These are phyloP conservation scores for Knoxia roxburghii DNA, from an alignment of 257 asterid species.

Conservation along the genomic window DNA sequence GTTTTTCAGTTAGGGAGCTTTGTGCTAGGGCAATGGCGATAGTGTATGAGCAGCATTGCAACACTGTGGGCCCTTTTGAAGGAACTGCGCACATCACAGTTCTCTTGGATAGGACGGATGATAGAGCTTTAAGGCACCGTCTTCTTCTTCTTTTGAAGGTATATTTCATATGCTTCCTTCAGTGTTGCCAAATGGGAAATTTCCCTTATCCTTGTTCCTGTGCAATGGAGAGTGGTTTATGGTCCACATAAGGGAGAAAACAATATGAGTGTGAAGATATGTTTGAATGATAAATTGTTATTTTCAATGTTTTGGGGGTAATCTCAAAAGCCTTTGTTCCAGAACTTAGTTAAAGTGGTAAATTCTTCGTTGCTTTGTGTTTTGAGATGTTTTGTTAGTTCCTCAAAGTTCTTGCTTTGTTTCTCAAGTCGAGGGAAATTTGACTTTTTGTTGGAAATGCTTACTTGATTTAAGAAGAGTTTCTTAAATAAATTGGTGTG, in stretches of 20 bases:
- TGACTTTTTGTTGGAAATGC: neutral
- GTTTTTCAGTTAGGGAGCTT: conserved; percentile 96
- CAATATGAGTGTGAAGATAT: no score
- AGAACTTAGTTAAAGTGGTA: no score
- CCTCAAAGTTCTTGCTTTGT: neutral
- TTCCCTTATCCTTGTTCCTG: neutral
- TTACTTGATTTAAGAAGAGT: neutral
- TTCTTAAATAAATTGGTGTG: neutral
- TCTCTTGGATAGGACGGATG: conserved; percentile 94
- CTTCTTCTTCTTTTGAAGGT: conserved; percentile 97
- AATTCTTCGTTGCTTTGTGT: neutral
- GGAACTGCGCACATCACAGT: conserved; percentile 97
- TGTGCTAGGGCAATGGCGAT: conserved; percentile 99
- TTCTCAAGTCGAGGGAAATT: neutral
- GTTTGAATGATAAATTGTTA: neutral
- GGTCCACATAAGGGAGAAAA: neutral
- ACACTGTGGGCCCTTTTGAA: conserved; percentile 79
- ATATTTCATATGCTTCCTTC: conserved; percentile 10
- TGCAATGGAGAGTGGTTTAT: neutral
- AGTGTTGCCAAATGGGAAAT: neutral
- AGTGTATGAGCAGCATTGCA: conserved; percentile 89
- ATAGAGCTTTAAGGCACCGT: conserved; percentile 97
- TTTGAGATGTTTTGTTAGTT: neutral
- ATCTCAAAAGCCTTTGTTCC: neutral
- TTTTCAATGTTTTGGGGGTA: neutral